Percentiles rank a stretch among this genome's conserved stretches.
These are phyloP conservation scores for Naganishia sp. DNA, from an alignment of 1,284 basidiomycete species.

Conservation along the genomic window DNA sequence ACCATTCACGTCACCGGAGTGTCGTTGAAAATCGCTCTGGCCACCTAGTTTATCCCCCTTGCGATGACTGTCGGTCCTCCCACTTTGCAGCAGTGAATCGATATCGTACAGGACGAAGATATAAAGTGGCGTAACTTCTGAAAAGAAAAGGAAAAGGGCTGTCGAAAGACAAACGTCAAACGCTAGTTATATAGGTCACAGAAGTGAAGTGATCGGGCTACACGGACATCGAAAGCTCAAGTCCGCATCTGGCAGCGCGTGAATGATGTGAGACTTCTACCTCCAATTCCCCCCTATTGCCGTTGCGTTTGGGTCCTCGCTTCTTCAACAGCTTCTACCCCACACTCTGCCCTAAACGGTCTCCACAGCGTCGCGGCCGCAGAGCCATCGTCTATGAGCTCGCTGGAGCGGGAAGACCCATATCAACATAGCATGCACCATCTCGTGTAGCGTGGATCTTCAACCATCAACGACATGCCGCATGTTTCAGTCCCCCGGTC, in stretches of 20 bases:
- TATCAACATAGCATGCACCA: not conserved
- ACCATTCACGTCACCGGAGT: conserved; percentile 16
- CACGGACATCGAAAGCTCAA: not conserved
- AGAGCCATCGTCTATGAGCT: not conserved
- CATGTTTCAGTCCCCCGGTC: conserved; percentile 7
- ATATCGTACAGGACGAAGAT: conserved; percentile 34
- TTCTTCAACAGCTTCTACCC: no score
- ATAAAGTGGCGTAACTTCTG: conserved; percentile 25
- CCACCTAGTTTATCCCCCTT: conserved; percentile 30
- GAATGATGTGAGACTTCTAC: no score
- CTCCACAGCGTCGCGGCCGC: no score
- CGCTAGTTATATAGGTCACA: not conserved
- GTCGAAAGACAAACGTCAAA: not conserved
- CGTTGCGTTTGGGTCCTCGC: no score
- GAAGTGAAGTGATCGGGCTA: not conserved
- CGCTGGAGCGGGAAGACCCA: not conserved
- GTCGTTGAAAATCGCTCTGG: conserved; percentile 28
- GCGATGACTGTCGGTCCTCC: conserved; percentile 1
- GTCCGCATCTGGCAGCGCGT: no score
- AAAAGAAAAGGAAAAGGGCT: not conserved
- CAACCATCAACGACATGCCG: not conserved
- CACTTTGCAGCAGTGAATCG: conserved; percentile 36
- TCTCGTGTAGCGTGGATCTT: not conserved
- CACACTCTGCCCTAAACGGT: no score
- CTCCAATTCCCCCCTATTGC: no score